Percentiles rank a stretch among this genome's conserved stretches.
Evolutionary conservation across 352 stramenopile species (phyloP).

Genomic region (Phytophthora brassicae): DNA sequence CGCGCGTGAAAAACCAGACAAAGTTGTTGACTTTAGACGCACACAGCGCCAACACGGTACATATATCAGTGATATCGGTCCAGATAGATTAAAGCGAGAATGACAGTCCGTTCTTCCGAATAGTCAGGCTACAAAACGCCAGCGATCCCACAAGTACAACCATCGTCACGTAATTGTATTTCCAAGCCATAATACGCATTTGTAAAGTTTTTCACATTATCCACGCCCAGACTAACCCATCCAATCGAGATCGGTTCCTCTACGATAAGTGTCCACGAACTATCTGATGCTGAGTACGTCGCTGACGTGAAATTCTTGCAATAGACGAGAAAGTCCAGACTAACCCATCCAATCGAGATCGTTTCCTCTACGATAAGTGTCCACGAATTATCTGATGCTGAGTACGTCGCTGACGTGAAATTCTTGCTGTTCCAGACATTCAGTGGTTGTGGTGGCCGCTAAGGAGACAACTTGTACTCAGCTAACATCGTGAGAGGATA

Average conservation of each 20-base stretch:
- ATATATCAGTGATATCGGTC: slow-evolving; percentile 86
- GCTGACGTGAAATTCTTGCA: slow-evolving; percentile 34
- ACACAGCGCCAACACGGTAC: slow-evolving; percentile 70
- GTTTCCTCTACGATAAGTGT: slow-evolving; percentile 47
- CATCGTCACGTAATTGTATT: slow-evolving; percentile 89
- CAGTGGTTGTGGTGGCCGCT: slow-evolving; percentile 1
- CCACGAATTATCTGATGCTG: slow-evolving; percentile 50
- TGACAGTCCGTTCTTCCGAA: slow-evolving; percentile 78
- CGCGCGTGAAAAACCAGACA: slow-evolving; percentile 67
- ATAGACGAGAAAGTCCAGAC: too few species aligned
- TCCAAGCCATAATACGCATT: slow-evolving; percentile 71
- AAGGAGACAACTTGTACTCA: slow-evolving; percentile 21
- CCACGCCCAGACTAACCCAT: slow-evolving; percentile 68
- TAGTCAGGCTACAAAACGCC: slow-evolving; percentile 80
- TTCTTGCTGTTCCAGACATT: slow-evolving; percentile 16
- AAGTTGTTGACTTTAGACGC: slow-evolving; percentile 85
- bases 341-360: slow-evolving; percentile 72
- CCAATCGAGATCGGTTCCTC: slow-evolving; percentile 60
- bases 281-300: slow-evolving; percentile 33
- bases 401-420: slow-evolving; percentile 34
- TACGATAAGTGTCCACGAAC: slow-evolving; percentile 59
- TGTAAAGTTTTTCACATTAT: slow-evolving; percentile 74
- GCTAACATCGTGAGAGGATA: slow-evolving; percentile 17
- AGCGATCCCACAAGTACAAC: slow-evolving; percentile 82
- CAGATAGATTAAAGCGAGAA: slow-evolving; percentile 87